Evolutionary conservation across 2,329 filamentous ascomycete genomes (phyloP), one percentile per base, ranked within the genome.

Genomic region (Diaporthe nobilis): DNA sequence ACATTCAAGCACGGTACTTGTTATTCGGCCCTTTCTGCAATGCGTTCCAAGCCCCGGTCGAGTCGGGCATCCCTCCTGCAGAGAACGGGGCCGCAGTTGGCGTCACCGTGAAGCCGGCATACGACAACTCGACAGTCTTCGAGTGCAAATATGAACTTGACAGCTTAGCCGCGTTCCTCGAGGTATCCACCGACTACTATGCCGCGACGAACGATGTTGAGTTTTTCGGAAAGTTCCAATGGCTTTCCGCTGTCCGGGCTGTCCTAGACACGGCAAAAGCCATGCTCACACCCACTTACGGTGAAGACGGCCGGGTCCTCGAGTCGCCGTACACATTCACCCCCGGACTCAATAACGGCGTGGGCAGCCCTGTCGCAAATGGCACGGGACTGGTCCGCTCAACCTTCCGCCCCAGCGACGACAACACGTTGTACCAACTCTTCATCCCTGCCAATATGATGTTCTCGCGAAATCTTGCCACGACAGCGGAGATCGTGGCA

Each of bases 121-220:
- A 94, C 34, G 94, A 94, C 79, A 88, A 89, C 1, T 87, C 87
- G 3, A 88, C 92, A 49, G 95, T 98, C 0, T 98, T 97, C 81
- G 96, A 98, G 83, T 98, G 96, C 89, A 98, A 98, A 84, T 98
- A 97, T 83, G 96, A 98, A 85, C 91, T 98, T 61, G 96, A 98
- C 85, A 96, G 94, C 15, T 89, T 98, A 1, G 95, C 96, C 0
- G 92, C 95, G 42, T 98, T 98, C 83, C 88, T 98, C 12, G 91
- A 94, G 57, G 88, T 98, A 7, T 92, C 92, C 0, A 94, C 94
- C 78, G 91, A 97, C 81, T 98, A 98, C 86, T 91, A 94, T 84
- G 88, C 90, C 31, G 89, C 90, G 76, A 98, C 95, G 0, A 88
- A 89, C 0, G 96, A 96, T 47, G 90, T 87, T 0, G 90, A 89